Evolutionary conservation across 2,329 filamentous ascomycete genomes (phyloP).

Genomic region (Fusarium virguliforme): DNA sequence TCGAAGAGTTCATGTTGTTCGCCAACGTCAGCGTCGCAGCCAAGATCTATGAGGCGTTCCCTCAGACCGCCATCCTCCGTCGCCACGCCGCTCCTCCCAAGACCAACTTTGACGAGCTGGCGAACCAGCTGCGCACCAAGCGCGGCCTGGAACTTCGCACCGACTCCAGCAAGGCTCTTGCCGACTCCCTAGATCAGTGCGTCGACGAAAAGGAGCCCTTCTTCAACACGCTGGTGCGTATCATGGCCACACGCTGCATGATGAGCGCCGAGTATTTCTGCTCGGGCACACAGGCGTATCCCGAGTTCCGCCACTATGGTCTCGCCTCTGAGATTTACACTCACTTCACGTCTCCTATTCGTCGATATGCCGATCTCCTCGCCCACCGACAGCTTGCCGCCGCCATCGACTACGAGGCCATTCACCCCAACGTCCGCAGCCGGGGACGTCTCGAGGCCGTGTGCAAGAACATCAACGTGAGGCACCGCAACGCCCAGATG

Average conservation of each 20-base stretch:
- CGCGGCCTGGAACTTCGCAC: slow-evolving; percentile 84
- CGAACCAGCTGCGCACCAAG: slow-evolving; percentile 91
- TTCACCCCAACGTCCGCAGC: slow-evolving; percentile 86
- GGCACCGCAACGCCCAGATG: slow-evolving; percentile 97
- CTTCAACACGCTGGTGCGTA: slow-evolving; percentile 98
- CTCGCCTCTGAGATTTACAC: slow-evolving; percentile 98
- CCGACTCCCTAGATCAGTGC: slow-evolving; percentile 91
- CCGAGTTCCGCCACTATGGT: slow-evolving; percentile 97
- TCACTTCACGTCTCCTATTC: slow-evolving; percentile 97
- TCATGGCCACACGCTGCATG: slow-evolving; percentile 99
- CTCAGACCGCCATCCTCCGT: slow-evolving; percentile 93
- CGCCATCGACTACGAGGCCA: slow-evolving; percentile 91
- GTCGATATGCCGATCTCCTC: slow-evolving; percentile 96
- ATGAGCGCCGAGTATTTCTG: slow-evolving; percentile 99
- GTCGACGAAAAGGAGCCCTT: slow-evolving; percentile 87
- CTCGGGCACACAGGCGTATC: slow-evolving; percentile 91
- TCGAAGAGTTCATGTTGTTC: slow-evolving; percentile 99
- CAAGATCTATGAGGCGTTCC: slow-evolving; percentile 92
- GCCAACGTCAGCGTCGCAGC: slow-evolving; percentile 95
- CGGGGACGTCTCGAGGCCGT: slow-evolving; percentile 90
- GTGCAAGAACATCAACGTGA: slow-evolving; percentile 98
- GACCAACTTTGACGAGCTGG: slow-evolving; percentile 95
- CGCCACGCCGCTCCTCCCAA: slow-evolving; percentile 94
- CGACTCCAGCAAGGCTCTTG: slow-evolving; percentile 92
- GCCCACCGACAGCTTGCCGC: slow-evolving; percentile 95